A percentile compares a stretch with the other conserved stretches of the same genome.
phyloP scores from a whole-genome alignment of 2,329 filamentous ascomycete genomes.

The Nemania sp. region DNA sequence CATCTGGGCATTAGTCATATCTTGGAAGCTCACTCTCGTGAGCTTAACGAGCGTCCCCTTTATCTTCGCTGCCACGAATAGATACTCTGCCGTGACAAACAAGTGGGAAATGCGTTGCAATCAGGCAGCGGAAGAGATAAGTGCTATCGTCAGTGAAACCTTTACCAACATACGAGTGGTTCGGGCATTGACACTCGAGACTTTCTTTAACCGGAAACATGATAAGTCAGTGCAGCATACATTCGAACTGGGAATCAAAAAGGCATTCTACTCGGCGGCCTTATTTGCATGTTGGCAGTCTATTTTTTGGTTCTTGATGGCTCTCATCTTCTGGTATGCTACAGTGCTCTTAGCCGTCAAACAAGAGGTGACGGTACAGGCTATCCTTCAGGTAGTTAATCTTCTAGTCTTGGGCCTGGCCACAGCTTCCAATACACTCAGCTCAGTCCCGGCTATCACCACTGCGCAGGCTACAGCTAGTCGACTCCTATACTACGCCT shows the following conservation, averaged over 20 bases:
- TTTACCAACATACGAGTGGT: constrained; percentile 85
- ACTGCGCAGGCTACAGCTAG: constrained; percentile 78
- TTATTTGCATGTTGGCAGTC: constrained; percentile 84
- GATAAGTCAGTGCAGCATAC: constrained; percentile 61
- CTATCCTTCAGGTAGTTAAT: constrained; percentile 80
- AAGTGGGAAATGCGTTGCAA: constrained; percentile 80
- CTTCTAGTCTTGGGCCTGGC: constrained; percentile 86
- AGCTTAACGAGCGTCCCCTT: constrained; percentile 76
- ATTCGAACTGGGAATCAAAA: constrained; percentile 71
- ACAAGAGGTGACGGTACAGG: constrained; percentile 61
- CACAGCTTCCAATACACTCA: constrained; percentile 75
- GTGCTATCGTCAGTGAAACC: constrained; percentile 76
- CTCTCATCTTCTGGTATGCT: constrained; percentile 87
- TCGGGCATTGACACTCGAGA: constrained; percentile 78
- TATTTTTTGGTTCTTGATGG: constrained; percentile 76
- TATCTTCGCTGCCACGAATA: constrained; percentile 73
- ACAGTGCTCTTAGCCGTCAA: constrained; percentile 69
- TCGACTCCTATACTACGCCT: constrained; percentile 77
- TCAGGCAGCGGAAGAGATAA: constrained; percentile 69
- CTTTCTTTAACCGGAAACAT: constrained; percentile 76
- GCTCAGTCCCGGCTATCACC: constrained; percentile 83
- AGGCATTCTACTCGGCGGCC: constrained; percentile 74
- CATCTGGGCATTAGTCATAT: constrained; percentile 77
- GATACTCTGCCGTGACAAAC: constrained; percentile 73
- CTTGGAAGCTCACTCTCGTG: constrained; percentile 86